Base-by-base conservation (phyloP, 768 basidiomycete species). In the Panaeolus papilionaceus region DNA sequence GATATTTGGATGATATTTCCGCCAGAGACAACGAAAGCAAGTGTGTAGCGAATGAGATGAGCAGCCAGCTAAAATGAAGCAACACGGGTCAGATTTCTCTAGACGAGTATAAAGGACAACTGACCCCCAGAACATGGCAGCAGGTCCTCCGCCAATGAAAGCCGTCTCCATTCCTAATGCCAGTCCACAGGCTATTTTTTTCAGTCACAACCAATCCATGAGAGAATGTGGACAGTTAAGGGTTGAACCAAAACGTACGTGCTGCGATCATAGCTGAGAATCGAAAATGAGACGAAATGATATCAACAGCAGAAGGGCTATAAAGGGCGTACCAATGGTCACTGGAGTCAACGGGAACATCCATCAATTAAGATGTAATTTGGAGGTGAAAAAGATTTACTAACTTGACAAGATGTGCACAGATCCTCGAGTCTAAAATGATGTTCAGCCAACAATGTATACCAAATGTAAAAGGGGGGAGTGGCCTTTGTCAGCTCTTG, bases 1-100 rank as follows among this genome's bases (percentile, higher is more conserved):
- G 88, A 68, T 87, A 89, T 68, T 85, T 85, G 3, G 88, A 86
- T 47, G 84, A 85, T 37, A 88, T 86, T 72, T 89, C 88, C 0
- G 83, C 88, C 5, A 89, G 75, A 7, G 88, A 89, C 4, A 85
- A 74, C 0, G 87, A 85, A 14, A 89, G 79, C 0, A 81, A 74
- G 65, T 84, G 79, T 0, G 84, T 84, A 2, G 87, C 74, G 20
- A 81, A 47, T 14, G 85, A 86, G 6, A 89, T 84, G 12, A 86
- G 70, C 3, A 87, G 74, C 83, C 85, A 88, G 26, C 88, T 88
- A 40, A 4, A 6, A 64, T 20, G 3, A 6, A 64, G n/a, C 33
- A 9, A 58, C 33, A 18, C 5, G 16, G 16, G 2, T 16, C 14
- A 16, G 42, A 16, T 16, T 16, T 16, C 23, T 44, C 2, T 16